phyloP scores from a whole-genome alignment of 495 filamentous ascomycete species.

The Sabuloglossum arenarium region DNA sequence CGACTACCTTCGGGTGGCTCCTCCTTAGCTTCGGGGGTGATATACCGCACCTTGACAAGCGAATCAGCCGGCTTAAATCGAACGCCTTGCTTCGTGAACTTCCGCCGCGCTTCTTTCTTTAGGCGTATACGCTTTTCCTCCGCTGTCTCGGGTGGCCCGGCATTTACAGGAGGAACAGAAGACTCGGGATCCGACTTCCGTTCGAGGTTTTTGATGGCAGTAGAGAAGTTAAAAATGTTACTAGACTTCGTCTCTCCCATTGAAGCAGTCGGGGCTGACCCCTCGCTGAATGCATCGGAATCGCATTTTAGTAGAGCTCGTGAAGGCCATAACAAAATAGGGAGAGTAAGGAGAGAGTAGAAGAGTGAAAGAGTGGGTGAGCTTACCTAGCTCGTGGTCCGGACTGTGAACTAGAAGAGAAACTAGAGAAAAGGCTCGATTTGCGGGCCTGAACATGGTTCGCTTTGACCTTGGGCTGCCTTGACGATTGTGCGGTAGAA shows the following conservation, averaged over 20 bases:
- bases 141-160: constrained; percentile 45
- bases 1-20: constrained; percentile 44
- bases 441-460: not conserved
- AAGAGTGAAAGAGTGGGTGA: not conserved
- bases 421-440: not conserved
- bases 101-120: constrained; percentile 57
- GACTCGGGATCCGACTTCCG: constrained; percentile 39
- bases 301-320: not conserved
- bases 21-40: constrained; percentile 66
- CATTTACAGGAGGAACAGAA: constrained; percentile 27
- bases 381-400: constrained; percentile 3
- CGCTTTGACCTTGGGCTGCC: not conserved
- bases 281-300: constrained; percentile 11
- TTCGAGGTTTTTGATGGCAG: constrained; percentile 41
- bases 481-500: constrained; percentile 6
- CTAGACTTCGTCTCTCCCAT: constrained; percentile 21
- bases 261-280: constrained; percentile 19
- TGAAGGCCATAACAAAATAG: too few relatives aligned
- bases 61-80: constrained; percentile 50
- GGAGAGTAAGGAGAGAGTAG: not conserved
- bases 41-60: constrained; percentile 50
- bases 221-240: constrained; percentile 29
- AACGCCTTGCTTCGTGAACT: constrained; percentile 46
- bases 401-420: not conserved
- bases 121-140: constrained; percentile 54